These are phyloP conservation scores for Bryum argenteum DNA, from an alignment of 225 moss, liverwort and hornwort species.

Conservation along the genomic window DNA sequence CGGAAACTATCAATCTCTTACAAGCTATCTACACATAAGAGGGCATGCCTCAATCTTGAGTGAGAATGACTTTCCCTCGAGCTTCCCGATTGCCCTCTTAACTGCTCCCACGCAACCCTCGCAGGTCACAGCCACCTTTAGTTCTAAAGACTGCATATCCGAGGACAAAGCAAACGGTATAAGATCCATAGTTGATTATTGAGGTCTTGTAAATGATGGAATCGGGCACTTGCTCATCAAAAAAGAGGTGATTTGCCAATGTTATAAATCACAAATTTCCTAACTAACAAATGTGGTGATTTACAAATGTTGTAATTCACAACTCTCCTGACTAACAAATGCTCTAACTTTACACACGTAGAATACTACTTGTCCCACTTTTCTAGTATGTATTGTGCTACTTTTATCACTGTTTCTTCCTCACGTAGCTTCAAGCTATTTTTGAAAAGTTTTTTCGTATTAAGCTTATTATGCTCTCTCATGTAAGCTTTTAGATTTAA, in stretches of 20 bases:
- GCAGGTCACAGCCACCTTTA: slow-evolving; percentile 93
- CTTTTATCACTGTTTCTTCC: no score
- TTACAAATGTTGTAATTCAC: no score
- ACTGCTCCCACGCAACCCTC: slow-evolving; percentile 94
- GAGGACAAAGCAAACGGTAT: slow-evolving; percentile 6
- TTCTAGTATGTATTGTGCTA: no score
- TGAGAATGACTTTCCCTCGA: slow-evolving; percentile 54
- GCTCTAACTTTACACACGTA: no score
- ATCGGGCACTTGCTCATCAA: not conserved
- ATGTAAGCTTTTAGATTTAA: not conserved
- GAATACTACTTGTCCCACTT: no score
- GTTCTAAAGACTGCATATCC: slow-evolving; percentile 70
- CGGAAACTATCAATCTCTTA: not conserved
- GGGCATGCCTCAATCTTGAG: slow-evolving; percentile 7
- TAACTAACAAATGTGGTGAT: no score
- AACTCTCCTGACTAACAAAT: no score
- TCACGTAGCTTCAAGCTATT: not conserved
- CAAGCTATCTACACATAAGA: not conserved
- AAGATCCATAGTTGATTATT: not conserved
- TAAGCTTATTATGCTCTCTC: not conserved
- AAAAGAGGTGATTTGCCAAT: no score
- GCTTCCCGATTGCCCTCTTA: slow-evolving; percentile 78
- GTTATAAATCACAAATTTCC: no score
- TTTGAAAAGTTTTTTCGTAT: not conserved
- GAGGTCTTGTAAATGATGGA: not conserved